These are phyloP conservation scores for Hanseniaspora lachancei DNA, from an alignment of 805 yeast genomes.

Conservation along the genomic window DNA sequence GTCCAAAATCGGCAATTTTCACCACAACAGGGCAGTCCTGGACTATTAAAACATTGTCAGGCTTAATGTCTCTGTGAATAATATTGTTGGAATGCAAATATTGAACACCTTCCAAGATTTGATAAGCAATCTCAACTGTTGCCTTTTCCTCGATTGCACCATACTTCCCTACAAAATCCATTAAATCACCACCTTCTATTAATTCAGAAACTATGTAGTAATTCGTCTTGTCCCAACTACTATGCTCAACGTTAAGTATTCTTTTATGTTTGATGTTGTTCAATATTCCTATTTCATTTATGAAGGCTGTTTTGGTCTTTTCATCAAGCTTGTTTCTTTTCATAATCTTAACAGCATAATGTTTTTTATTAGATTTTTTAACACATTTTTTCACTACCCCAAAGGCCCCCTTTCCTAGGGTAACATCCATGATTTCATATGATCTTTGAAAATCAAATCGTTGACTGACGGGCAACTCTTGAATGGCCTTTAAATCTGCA, in stretches of 20 bases:
- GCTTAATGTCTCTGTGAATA: slow-evolving; percentile 92
- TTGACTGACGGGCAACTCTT: slow-evolving; percentile 16
- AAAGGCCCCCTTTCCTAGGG: slow-evolving; percentile 96
- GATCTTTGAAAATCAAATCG: background rate
- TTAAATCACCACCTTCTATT: slow-evolving; percentile 90
- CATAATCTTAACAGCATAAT: slow-evolving; percentile 84
- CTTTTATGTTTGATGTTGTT: slow-evolving; percentile 70
- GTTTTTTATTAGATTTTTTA: slow-evolving; percentile 69
- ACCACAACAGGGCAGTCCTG: slow-evolving; percentile 81
- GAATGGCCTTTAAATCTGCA: background rate
- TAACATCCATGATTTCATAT: slow-evolving; percentile 41
- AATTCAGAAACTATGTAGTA: slow-evolving; percentile 90
- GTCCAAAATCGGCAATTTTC: slow-evolving; percentile 92
- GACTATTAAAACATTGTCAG: slow-evolving; percentile 85
- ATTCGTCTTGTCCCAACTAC: slow-evolving; percentile 67
- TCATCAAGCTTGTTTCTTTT: slow-evolving; percentile 49
- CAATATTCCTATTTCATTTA: slow-evolving; percentile 72
- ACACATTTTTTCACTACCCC: slow-evolving; percentile 89
- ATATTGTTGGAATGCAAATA: slow-evolving; percentile 85
- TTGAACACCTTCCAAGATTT: slow-evolving; percentile 67
- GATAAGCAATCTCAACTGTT: slow-evolving; percentile 72
- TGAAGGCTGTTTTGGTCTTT: slow-evolving; percentile 46
- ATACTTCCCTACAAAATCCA: slow-evolving; percentile 91
- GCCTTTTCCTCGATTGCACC: slow-evolving; percentile 89
- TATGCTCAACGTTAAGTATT: slow-evolving; percentile 69